phyloP scores from a whole-genome alignment of 768 basidiomycete genomes.

The Austroboletus eburneus region DNA sequence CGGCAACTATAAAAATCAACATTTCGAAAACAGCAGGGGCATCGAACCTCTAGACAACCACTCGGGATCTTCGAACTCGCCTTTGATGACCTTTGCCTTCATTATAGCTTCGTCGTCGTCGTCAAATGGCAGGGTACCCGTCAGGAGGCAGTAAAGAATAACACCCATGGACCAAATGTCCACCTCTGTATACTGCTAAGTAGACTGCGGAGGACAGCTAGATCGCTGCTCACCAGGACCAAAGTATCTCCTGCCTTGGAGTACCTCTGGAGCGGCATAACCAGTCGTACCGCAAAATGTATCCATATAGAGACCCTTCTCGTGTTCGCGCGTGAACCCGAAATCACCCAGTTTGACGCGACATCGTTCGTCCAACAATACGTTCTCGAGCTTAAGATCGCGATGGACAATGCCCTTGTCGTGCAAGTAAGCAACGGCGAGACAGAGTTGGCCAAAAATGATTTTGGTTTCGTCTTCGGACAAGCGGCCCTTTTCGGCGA shows the following conservation, averaged over 20 bases:
- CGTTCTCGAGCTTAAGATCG: constrained; percentile 95
- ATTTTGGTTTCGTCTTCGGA: constrained; percentile 78
- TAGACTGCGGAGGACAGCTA: not conserved
- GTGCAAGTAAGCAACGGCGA: constrained; percentile 92
- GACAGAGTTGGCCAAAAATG: constrained; percentile 94
- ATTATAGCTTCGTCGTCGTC: constrained; percentile 84
- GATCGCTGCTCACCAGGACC: constrained; percentile 64
- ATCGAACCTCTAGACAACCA: constrained; percentile 81
- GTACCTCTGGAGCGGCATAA: constrained; percentile 91
- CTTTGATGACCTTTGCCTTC: constrained; percentile 78
- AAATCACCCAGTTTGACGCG: constrained; percentile 93
- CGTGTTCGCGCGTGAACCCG: constrained; percentile 92
- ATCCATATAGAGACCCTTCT: constrained; percentile 73
- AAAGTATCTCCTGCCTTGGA: constrained; percentile 81
- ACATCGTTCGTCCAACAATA: constrained; percentile 85
- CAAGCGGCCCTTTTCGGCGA: constrained; percentile 89
- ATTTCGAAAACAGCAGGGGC: constrained; percentile 8
- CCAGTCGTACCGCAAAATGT: constrained; percentile 96
- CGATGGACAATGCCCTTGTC: constrained; percentile 92
- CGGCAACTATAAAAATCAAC: constrained; percentile 6
- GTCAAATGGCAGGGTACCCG: constrained; percentile 87
- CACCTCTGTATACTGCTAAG: constrained; percentile 59
- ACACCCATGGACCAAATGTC: constrained; percentile 95
- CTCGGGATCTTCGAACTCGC: constrained; percentile 85
- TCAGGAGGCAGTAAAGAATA: constrained; percentile 85